Percentiles rank a stretch among this genome's conserved stretches.
Evolutionary conservation across 768 basidiomycete genomes (phyloP).

Genomic region (Harrya chromipes): DNA sequence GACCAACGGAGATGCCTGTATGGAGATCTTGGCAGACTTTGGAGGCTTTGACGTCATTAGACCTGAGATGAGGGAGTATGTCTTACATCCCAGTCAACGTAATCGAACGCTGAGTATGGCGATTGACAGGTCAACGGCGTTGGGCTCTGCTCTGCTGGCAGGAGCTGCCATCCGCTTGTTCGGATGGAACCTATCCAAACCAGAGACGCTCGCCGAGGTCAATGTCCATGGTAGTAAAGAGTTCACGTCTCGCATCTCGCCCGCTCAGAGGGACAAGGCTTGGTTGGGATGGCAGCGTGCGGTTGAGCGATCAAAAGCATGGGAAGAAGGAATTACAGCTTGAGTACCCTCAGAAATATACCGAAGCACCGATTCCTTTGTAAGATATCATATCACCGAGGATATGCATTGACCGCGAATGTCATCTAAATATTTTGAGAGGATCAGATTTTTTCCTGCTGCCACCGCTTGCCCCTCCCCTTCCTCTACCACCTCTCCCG

Average conservation of each 20-base stretch:
- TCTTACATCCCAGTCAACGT: not conserved
- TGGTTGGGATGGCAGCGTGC: constrained; percentile 89
- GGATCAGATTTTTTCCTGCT: constrained; percentile 79
- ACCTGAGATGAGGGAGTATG: constrained; percentile 94
- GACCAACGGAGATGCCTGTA: constrained; percentile 89
- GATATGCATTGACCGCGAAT: not conserved
- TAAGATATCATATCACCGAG: not conserved
- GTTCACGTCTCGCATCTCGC: constrained; percentile 59
- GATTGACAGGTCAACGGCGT: constrained; percentile 77
- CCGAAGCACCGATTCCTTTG: not conserved
- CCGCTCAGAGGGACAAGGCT: constrained; percentile 54
- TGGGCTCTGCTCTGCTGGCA: constrained; percentile 93
- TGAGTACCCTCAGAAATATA: constrained; percentile 10
- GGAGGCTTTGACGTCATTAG: constrained; percentile 91
- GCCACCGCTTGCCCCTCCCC: constrained; percentile 31
- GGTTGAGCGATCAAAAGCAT: constrained; percentile 76
- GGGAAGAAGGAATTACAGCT: constrained; percentile 59
- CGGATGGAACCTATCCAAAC: constrained; percentile 87
- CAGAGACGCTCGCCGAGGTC: constrained; percentile 79
- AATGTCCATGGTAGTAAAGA: constrained; percentile 78
- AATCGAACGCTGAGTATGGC: not conserved
- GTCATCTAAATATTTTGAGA: constrained; percentile 65
- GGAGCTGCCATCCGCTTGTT: constrained; percentile 84
- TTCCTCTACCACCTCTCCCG: constrained; percentile 50
- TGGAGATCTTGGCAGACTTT: constrained; percentile 83